Conservation (phyloP, 2,329 filamentous ascomycete genomes). For the Colletotrichum musicola region DNA sequence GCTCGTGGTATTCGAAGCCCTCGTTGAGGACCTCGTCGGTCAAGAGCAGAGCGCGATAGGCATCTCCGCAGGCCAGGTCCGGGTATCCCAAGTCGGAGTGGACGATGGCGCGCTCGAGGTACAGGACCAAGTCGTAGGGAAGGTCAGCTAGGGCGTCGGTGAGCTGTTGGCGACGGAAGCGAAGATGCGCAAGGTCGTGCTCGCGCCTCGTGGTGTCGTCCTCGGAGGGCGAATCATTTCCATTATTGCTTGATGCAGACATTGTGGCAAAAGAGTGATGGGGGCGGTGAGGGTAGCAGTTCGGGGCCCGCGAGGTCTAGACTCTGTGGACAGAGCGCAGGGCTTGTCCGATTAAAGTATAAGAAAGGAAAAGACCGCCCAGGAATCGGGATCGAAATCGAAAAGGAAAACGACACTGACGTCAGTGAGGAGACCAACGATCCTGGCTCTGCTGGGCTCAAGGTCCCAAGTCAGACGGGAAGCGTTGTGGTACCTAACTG, state of each 20-base stretch:
- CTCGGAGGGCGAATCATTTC: slow-evolving; percentile 29
- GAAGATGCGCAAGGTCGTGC: slow-evolving; percentile 54
- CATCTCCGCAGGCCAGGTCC: slow-evolving; percentile 89
- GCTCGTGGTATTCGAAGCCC: slow-evolving; percentile 84
- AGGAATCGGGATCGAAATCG: slow-evolving; percentile 23
- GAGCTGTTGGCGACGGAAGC: slow-evolving; percentile 67
- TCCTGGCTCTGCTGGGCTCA: slow-evolving; percentile 33
- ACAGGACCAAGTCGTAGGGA: slow-evolving; percentile 74
- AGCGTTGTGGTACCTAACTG: slow-evolving; percentile 32
- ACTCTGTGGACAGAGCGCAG: slow-evolving; percentile 2
- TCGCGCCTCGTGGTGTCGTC: slow-evolving; percentile 14
- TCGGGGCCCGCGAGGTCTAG: slow-evolving; percentile 4
- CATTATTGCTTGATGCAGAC: slow-evolving; percentile 30
- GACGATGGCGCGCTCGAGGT: slow-evolving; percentile 76
- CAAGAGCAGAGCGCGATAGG: slow-evolving; percentile 89
- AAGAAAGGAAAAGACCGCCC: slow-evolving; percentile 6
- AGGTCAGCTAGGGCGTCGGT: slow-evolving; percentile 65
- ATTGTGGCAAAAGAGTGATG: slow-evolving; percentile 22
- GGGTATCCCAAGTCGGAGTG: slow-evolving; percentile 85
- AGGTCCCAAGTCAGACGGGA: slow-evolving; percentile 31
- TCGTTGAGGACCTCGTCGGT: slow-evolving; percentile 85
- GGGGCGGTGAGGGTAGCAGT: background rate
- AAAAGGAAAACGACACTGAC: slow-evolving; percentile 32
- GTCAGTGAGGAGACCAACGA: slow-evolving; percentile 39
- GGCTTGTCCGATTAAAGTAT: slow-evolving; percentile 9